Base-by-base conservation (phyloP, 108 stramenopile genomes). In the Pseudonitzschia delicatissima region DNA sequence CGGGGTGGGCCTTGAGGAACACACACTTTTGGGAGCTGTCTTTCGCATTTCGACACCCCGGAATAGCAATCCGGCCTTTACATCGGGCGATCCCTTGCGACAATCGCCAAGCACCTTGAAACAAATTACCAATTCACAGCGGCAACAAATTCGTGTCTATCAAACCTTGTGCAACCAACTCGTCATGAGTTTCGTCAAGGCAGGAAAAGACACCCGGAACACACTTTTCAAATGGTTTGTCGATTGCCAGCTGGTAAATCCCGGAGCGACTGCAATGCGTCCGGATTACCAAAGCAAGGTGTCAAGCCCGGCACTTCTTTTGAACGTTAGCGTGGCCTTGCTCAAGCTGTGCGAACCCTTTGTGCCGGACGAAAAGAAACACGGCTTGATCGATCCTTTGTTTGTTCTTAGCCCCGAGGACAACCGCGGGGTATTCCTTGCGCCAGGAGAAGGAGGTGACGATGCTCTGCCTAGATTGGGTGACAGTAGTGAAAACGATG, bases 281-380 rank as follows among this genome's bases (percentile, higher is more conserved):
- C 87, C 84, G 11, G 93, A 95, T 73, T 55, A 64, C 25, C 26
- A 26, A 20, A 68, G 71, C 62, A 95, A 95, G 72, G 86, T 91
- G n/a, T 76, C 80, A 66, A 76, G 71, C 42, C 50, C 77, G 21
- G 63, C 68, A 50, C 47, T 82, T 11, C 53, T 95, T 33, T 64
- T 86, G 39, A 95, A 95, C 59, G 53, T 86, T 1, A 78, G 78
- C 5, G 84, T 82, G 9, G 71, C 71, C 25, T 57, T 94, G 49
- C 68, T 94, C 53, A 89, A 94, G 69, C 79, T 91, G 0, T 94
- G 87, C 57, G 87, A 87, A 29, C 93, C 93, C 8, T 92, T 95
- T 62, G 72, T 92, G 9, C 48, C 49, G 15, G 81, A 87, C 51
- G 68, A 68, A 28, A 69, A 75, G 32, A 88, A 87, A 68, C 73